These are phyloP conservation scores for Hyaloscypha hepaticicola DNA, from an alignment of 495 filamentous ascomycete species.

Conservation along the genomic window DNA sequence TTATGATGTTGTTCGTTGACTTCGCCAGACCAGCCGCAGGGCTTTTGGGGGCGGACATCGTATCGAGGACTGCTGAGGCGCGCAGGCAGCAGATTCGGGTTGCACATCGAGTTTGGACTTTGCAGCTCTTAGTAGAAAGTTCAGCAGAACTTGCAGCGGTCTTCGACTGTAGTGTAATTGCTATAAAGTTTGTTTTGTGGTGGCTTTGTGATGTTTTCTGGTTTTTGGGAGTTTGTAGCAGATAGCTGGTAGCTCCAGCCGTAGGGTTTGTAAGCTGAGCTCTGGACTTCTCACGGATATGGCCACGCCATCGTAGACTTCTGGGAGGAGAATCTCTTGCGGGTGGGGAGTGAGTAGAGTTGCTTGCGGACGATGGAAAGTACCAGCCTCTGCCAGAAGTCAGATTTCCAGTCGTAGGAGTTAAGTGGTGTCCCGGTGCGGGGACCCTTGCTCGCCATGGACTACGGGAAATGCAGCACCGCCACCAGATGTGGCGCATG, in stretches of 20 bases:
- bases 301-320: conserved; percentile 29
- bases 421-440: too few relatives aligned
- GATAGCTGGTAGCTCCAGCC: too few relatives aligned
- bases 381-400: too few relatives aligned
- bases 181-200: too few relatives aligned
- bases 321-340: neutral
- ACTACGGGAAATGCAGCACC: too few relatives aligned
- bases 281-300: conserved; percentile 26
- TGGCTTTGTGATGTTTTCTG: too few relatives aligned
- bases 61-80: neutral
- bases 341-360: neutral
- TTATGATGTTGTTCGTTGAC: neutral
- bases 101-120: neutral
- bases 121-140: neutral
- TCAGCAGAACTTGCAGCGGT: neutral
- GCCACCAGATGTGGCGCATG: too few relatives aligned
- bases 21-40: neutral
- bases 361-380: neutral
- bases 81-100: neutral
- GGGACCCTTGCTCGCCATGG: too few relatives aligned
- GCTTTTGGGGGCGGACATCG: neutral
- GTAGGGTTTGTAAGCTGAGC: neutral
- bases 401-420: too few relatives aligned
- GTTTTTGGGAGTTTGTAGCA: too few relatives aligned
- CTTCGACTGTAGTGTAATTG: neutral